Conservation (phyloP, 1,284 basidiomycete genomes). For the Lignosus rhinocerotis region DNA sequence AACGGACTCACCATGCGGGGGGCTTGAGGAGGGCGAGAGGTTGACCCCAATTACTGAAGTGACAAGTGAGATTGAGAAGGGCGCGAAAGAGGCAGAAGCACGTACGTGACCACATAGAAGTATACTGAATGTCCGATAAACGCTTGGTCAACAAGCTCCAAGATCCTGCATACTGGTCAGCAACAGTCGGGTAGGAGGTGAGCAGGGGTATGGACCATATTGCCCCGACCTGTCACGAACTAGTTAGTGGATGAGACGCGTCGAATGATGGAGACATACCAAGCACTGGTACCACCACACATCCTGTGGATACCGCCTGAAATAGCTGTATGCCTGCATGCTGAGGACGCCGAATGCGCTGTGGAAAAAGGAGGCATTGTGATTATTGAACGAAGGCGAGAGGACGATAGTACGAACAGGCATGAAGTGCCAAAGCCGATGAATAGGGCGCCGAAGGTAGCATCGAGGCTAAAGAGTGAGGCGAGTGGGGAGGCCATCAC, state of each 20-base stretch:
- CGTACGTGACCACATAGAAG: conserved; percentile 42
- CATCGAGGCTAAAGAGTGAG: conserved; percentile 37
- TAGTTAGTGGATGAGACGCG: background rate
- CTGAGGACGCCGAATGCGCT: conserved; percentile 53
- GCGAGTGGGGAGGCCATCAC: conserved; percentile 16
- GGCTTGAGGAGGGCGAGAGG: conserved; percentile 40
- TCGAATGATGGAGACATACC: conserved; percentile 39
- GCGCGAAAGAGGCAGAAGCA: background rate
- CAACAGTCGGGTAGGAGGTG: background rate
- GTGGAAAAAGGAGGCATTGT: conserved; percentile 1
- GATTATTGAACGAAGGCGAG: background rate
- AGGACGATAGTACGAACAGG: conserved; percentile 31
- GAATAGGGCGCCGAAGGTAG: conserved; percentile 61
- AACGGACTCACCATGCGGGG: conserved; percentile 47
- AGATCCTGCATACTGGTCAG: conserved; percentile 35
- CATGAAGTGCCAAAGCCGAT: conserved; percentile 55
- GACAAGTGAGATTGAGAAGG: background rate
- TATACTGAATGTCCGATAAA: conserved; percentile 59
- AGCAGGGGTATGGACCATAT: conserved; percentile 41
- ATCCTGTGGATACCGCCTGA: conserved; percentile 56
- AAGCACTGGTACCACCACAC: conserved; percentile 51
- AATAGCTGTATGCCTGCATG: conserved; percentile 57
- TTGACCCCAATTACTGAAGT: conserved; percentile 50
- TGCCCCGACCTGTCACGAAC: conserved; percentile 38
- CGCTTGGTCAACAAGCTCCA: conserved; percentile 55